These are phyloP conservation scores for Penicillium hordei DNA, from an alignment of 2,329 filamentous ascomycete species.

Conservation along the genomic window DNA sequence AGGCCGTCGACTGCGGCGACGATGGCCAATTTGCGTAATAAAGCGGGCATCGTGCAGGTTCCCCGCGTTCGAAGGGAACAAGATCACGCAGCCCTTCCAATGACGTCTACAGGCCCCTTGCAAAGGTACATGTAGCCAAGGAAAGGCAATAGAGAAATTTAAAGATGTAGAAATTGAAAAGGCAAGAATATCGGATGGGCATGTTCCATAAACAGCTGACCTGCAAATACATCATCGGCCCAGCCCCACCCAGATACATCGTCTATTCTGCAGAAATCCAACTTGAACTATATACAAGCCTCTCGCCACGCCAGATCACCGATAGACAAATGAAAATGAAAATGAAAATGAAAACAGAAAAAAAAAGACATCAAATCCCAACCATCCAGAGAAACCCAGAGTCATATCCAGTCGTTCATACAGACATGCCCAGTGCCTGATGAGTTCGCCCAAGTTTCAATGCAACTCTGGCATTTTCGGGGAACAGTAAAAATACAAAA, in stretches of 20 bases:
- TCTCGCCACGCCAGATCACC: constrained; percentile 17
- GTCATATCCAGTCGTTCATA: constrained; percentile 33
- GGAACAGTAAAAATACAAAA: constrained; percentile 30
- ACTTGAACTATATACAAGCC: constrained; percentile 26
- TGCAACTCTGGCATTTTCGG: constrained; percentile 22
- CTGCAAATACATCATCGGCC: constrained; percentile 28
- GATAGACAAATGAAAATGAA: constrained; percentile 14
- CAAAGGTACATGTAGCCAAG: neutral
- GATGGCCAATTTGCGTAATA: constrained; percentile 77
- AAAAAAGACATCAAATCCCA: constrained; percentile 18
- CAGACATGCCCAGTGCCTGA: constrained; percentile 27
- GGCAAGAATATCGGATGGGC: constrained; percentile 14
- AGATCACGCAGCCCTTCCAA: constrained; percentile 1
- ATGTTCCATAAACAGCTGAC: constrained; percentile 25
- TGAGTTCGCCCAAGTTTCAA: constrained; percentile 21
- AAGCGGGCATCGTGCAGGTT: constrained; percentile 62
- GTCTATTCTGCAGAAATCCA: constrained; percentile 12
- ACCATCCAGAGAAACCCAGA: constrained; percentile 25
- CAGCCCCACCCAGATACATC: constrained; percentile 17
- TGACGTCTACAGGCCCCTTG: neutral
- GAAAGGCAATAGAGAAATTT: neutral
- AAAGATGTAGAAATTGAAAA: constrained; percentile 4
- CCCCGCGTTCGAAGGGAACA: constrained; percentile 1
- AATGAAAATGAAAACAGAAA: neutral
- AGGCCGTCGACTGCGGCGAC: constrained; percentile 81